Conservation (phyloP, 257 asterid species). For the Lycium ferocissimum region DNA sequence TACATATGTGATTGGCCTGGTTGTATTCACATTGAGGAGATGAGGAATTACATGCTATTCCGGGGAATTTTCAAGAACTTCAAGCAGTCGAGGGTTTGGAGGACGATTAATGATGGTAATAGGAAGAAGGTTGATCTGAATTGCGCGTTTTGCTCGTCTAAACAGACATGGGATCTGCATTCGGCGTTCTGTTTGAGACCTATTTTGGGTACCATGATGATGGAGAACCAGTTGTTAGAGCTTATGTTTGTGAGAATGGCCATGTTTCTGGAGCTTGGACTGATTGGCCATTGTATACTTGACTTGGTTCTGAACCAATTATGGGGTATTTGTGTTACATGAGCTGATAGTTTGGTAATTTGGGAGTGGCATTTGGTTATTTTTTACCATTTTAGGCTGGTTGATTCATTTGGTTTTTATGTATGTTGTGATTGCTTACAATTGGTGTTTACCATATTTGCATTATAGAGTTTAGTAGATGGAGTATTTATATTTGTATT, state of each 20-base stretch:
- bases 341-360: constrained; percentile 12
- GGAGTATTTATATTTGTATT: not conserved
- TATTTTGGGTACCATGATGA: constrained; percentile 86
- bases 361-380: constrained; percentile 15
- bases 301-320: constrained; percentile 25
- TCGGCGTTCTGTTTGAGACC: constrained; percentile 84
- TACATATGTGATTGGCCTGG: constrained; percentile 96
- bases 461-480: not conserved
- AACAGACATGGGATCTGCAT: constrained; percentile 84
- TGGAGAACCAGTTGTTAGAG: constrained; percentile 93
- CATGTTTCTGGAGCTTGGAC: constrained; percentile 99
- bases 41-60: constrained; percentile 86
- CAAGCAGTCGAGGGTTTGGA: constrained; percentile 92
- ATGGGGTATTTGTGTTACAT: not conserved
- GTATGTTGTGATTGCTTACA: not conserved
- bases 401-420: not conserved
- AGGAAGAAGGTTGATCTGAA: constrained; percentile 60
- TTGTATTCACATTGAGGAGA: constrained; percentile 83
- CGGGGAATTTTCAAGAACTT: constrained; percentile 87
- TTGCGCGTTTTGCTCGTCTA: constrained; percentile 73
- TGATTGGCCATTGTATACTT: constrained; percentile 85
- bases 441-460: not conserved
- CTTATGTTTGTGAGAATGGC: constrained; percentile 90
- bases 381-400: constrained; percentile 14
- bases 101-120: constrained; percentile 84